Base-by-base conservation (phyloP, 176 grass and related monocot species). In the Microstegium vimineum region DNA sequence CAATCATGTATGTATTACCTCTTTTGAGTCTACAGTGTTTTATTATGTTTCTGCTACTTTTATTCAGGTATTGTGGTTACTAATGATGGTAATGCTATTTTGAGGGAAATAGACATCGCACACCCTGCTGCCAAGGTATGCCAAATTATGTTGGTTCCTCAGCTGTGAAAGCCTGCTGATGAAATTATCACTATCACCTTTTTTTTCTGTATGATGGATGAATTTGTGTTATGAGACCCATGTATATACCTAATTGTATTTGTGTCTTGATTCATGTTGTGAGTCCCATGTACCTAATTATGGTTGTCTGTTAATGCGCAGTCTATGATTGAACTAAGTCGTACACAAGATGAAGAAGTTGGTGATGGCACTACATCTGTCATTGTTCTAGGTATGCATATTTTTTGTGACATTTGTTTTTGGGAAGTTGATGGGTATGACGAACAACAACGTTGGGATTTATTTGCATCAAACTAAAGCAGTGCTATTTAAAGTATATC, bases 251-350 rank as follows among this genome's bases (percentile, higher is more conserved):
- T 81, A 51, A 64, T 33, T 68, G 7, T 67, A 4, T 16, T 65
- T 35, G 12, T 10, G 15, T 95, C 96, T 73, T 95, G 93, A 93
- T 95, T 81, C 51, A 52, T 82, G 9, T 57, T 64, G 2, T 20
- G 10, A 63, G 18, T 81, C 30, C 51, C 32, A 18, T 54, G 51
- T 54, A 54, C 30, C 14, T 84, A 66, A 64, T 38, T 72, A 3
- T 62, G 2, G 11, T 65, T 35, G 12, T 30, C 8, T 36, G 1
- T 22, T 72, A 30, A 10, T 73, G 23, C 7, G 47, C 72, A 99
- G 96, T 95, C 96, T 73, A 99, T 99, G 96, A 99, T 99, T 83
- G 96, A 99, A 73, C 89, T 99, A 66, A 99, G 96, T 84, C 96
- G 96, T 15, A 95, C 91, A 77, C 96, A 99, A 49, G 96, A 99